These are phyloP conservation scores for Dendrobium huoshanense DNA, from an alignment of 106 monocot genomes.

Conservation along the genomic window DNA sequence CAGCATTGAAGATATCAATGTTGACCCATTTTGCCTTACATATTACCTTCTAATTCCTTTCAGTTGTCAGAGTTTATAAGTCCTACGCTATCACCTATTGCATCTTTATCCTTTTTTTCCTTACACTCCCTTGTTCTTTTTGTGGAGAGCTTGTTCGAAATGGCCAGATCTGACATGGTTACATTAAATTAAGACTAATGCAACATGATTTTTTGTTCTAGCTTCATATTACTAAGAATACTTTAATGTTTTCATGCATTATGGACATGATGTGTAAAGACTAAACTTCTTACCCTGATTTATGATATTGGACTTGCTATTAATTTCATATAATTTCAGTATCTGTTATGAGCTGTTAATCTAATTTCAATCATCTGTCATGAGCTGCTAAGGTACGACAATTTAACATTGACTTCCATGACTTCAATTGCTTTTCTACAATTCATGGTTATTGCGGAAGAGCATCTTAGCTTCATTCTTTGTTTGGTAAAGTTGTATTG, in stretches of 20 bases:
- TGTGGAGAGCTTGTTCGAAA: not conserved
- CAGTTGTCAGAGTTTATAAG: no score
- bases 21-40: not conserved
- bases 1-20: not conserved
- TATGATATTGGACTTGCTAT: not conserved
- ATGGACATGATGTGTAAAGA: not conserved
- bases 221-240: not conserved
- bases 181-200: not conserved
- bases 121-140: not conserved
- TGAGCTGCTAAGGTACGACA: not conserved
- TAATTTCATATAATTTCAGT: not conserved
- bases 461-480: not conserved
- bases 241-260: not conserved
- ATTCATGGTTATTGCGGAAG: not conserved
- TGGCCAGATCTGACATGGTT: not conserved
- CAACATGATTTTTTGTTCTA: not conserved
- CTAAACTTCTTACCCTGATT: not conserved
- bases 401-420: not conserved
- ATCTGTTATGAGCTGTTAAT: not conserved
- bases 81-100: no score
- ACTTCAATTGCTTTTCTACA: not conserved
- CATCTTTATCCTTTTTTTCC: no score
- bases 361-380: not conserved
- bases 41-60: not conserved
- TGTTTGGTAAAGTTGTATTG: not conserved